Percentiles rank a stretch among this genome's conserved stretches.
phyloP scores from a whole-genome alignment of 805 yeast genomes.

The Suhomyces sp. region DNA sequence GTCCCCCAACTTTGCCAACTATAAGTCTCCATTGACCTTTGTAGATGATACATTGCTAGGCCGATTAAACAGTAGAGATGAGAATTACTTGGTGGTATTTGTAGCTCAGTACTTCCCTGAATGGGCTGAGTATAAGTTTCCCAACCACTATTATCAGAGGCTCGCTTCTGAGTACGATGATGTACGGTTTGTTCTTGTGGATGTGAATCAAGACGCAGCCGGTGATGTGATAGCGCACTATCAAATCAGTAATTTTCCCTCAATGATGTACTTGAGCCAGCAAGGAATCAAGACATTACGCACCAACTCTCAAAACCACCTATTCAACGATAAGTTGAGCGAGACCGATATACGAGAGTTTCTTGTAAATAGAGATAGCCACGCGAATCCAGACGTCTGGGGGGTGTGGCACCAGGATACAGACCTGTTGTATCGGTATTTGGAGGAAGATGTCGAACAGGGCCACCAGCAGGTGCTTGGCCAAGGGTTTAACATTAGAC shows the following conservation, averaged over 20 bases:
- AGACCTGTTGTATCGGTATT: constrained; percentile 5
- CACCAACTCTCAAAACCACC: constrained; percentile 20
- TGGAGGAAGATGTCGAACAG: constrained; percentile 7
- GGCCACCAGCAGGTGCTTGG: constrained; percentile 13
- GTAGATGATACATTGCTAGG: background rate
- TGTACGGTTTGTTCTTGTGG: constrained; percentile 23
- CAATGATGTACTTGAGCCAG: constrained; percentile 25
- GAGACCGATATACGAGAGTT: constrained; percentile 14
- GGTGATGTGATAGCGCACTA: constrained; percentile 20
- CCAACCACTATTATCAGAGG: constrained; percentile 33
- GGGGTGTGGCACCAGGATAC: constrained; percentile 11
- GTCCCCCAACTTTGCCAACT: constrained; percentile 20
- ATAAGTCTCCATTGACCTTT: constrained; percentile 10
- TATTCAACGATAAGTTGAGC: constrained; percentile 14
- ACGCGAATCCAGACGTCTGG: background rate
- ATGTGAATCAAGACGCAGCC: constrained; percentile 18
- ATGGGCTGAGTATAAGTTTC: constrained; percentile 32
- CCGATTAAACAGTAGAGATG: background rate
- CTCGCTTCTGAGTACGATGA: constrained; percentile 15
- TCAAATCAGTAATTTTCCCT: constrained; percentile 31
- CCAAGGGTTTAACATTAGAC: constrained; percentile 13
- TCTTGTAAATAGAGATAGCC: constrained; percentile 5
- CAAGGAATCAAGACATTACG: constrained; percentile 23
- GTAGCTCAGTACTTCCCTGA: constrained; percentile 20
- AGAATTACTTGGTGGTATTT: constrained; percentile 23